Evolutionary conservation across 1,139 yeast species (phyloP).

Genomic region (Zygosaccharomyces sapae): DNA sequence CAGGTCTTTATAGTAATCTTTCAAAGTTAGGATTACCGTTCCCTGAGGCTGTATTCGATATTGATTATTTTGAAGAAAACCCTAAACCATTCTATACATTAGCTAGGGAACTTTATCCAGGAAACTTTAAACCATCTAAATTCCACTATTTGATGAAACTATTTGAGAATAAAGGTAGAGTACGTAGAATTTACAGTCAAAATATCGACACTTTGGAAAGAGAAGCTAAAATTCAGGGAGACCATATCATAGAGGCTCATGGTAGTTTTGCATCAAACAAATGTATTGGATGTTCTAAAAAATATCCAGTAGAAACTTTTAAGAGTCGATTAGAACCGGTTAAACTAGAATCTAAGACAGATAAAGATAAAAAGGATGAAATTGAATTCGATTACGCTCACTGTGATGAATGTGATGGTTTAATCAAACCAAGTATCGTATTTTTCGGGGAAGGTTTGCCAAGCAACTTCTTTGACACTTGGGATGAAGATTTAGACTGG

Average conservation of each 20-base stretch:
- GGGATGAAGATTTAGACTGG: constrained; percentile 55
- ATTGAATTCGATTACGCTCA: constrained; percentile 44
- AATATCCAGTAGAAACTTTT: constrained; percentile 51
- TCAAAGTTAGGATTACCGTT: constrained; percentile 72
- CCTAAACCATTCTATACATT: constrained; percentile 84
- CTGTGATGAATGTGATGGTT: constrained; percentile 57
- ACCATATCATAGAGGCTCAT: constrained; percentile 80
- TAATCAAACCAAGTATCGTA: constrained; percentile 87
- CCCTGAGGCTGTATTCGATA: constrained; percentile 94
- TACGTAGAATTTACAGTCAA: constrained; percentile 79
- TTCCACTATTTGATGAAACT: constrained; percentile 70
- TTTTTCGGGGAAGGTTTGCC: constrained; percentile 92
- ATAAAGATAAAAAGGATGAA: constrained; percentile 11
- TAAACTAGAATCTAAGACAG: constrained; percentile 15
- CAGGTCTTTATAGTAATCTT: constrained; percentile 83
- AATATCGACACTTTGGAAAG: constrained; percentile 90
- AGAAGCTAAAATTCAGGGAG: constrained; percentile 67
- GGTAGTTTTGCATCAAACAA: constrained; percentile 86
- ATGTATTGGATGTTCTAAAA: constrained; percentile 67
- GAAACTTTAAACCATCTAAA: constrained; percentile 74
- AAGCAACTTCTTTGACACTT: constrained; percentile 54
- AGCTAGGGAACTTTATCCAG: constrained; percentile 84
- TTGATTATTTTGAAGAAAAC: constrained; percentile 65
- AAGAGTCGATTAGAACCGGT: constrained; percentile 40
- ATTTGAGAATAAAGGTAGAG: constrained; percentile 56